These are phyloP conservation scores for Spathaspora hagerdaliae DNA, from an alignment of 805 yeast species.

Conservation along the genomic window DNA sequence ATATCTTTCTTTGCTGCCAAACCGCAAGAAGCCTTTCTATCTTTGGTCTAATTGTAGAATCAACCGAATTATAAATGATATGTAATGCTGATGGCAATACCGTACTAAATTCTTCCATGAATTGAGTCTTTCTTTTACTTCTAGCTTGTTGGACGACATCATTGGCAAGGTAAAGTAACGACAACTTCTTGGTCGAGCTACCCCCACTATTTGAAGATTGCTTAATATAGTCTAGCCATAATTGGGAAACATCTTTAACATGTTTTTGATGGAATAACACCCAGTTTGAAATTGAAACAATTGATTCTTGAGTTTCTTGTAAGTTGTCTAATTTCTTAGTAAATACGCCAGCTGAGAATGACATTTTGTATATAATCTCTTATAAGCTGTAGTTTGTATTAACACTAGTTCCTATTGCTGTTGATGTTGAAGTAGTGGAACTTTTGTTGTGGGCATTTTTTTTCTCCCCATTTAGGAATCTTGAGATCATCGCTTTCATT, in stretches of 20 bases:
- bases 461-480: neutral
- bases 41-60: slow-evolving; percentile 39
- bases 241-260: slow-evolving; percentile 27
- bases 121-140: slow-evolving; percentile 56
- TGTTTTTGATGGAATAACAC: slow-evolving; percentile 42
- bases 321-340: slow-evolving; percentile 31
- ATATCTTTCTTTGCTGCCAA: slow-evolving; percentile 54
- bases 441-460: too few species aligned
- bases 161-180: slow-evolving; percentile 68
- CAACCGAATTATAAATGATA: slow-evolving; percentile 26
- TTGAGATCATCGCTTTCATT: too few species aligned
- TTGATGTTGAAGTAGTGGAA: neutral
- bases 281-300: slow-evolving; percentile 45
- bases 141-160: slow-evolving; percentile 80
- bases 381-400: neutral
- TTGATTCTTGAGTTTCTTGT: slow-evolving; percentile 44
- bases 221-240: slow-evolving; percentile 32
- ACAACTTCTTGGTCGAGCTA: slow-evolving; percentile 38
- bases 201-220: slow-evolving; percentile 4
- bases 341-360: slow-evolving; percentile 33
- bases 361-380: slow-evolving; percentile 19
- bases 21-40: slow-evolving; percentile 50
- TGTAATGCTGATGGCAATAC: slow-evolving; percentile 43
- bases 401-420: neutral
- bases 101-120: slow-evolving; percentile 52